Base-by-base conservation (phyloP, 495 filamentous ascomycete genomes). In the Trichoderma asperelloides region DNA sequence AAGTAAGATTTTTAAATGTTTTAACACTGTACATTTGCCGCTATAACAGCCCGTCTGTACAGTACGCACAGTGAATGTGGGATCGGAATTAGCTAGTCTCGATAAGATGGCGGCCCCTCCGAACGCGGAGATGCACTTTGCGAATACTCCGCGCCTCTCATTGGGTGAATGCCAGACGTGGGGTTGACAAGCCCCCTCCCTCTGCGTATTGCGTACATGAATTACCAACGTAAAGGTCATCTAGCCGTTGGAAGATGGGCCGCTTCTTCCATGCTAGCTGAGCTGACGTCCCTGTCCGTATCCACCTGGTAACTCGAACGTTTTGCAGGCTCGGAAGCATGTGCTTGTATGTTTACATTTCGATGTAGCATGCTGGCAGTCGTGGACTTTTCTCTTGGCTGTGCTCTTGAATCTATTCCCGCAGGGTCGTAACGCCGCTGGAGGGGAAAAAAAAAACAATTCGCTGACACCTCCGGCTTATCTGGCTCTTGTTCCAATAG, bases 171-270 rank as follows among this genome's bases (percentile, higher is more conserved):
- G 18, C 6, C 23, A 8, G 11, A 18, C 55, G 28, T 12, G 55
- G 55, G 27, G 9, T 7, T 5, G 5, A 12, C 27, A 12, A 60
- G 27, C 25, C 55, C 55, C 55, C 2, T 15, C 25, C 12, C 25
- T 18, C 43, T 16, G 2, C n/a, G 23, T 30, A 18, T 13, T 11
- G 25, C 55, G 55, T 4, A n/a, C n/a, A n/a, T n/a, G n/a, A n/a
- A 60, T 60, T 60, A 60, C 55, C 55, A 60, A 60, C 55, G 30
- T 13, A 13, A 28, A 60, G 55, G 55, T 60, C 55, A 60, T 60
- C 55, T 60, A 12, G 12, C 4, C 18, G 18, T 51, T 18, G n/a
- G 47, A 1, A 21, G 47, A 51, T 11, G 21, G 47, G n/a, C 5
- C 33, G 33, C 33, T 37, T 51, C 47, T 23, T 23, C n/a, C n/a